Conservation (phyloP, 441 rosid genomes). For the Gossypium aridum region DNA sequence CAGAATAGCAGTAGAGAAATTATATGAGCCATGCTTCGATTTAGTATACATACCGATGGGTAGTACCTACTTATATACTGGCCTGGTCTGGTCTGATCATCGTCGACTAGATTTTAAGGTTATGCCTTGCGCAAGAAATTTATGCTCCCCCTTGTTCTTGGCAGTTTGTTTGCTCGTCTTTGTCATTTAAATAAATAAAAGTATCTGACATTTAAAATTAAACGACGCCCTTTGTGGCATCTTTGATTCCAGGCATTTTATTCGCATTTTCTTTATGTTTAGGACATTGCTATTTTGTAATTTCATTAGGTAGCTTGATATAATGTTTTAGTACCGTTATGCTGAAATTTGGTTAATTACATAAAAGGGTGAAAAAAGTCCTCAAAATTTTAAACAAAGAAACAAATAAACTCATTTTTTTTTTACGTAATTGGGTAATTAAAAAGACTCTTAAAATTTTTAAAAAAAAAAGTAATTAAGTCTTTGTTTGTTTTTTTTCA, state of each 20-base stretch:
- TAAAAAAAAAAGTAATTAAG: no score
- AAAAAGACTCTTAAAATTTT: no score
- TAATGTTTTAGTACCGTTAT: no score
- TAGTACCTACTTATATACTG: constrained; percentile 10
- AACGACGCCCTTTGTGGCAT: not conserved
- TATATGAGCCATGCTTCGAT: constrained; percentile 23
- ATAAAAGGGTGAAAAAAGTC: no score
- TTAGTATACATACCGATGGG: constrained; percentile 17
- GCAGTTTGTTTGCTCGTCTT: not conserved
- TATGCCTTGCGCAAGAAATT: constrained; percentile 14
- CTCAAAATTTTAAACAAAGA: no score
- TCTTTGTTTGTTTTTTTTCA: no score
- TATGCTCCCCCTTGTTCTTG: not conserved
- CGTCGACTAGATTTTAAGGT: constrained; percentile 19
- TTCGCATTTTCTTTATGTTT: not conserved
- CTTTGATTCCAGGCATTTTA: not conserved
- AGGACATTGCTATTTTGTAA: not conserved
- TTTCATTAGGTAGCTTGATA: not conserved
- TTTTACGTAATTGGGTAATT: no score
- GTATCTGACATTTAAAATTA: not conserved
- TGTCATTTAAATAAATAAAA: constrained; percentile 10
- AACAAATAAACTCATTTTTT: no score
- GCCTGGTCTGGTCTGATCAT: not conserved
- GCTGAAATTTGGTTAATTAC: no score
- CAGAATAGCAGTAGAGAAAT: constrained; percentile 21